Conservation (phyloP, 2,329 filamentous ascomycete genomes). For the Xenoacremonium recifei region DNA sequence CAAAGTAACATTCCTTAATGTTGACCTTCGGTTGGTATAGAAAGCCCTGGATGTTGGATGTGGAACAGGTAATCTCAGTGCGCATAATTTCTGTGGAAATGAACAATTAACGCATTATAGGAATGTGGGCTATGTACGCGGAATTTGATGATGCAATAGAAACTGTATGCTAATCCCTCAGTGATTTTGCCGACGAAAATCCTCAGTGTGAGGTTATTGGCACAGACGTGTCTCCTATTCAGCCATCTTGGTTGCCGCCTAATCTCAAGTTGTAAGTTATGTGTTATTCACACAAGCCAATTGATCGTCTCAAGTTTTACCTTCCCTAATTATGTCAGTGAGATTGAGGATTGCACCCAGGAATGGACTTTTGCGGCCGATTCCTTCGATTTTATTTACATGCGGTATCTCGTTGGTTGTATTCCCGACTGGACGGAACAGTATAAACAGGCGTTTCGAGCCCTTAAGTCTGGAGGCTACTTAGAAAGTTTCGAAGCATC, state of each 20-base stretch:
- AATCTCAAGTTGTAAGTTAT: conserved; percentile 3
- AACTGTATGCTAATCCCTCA: not conserved
- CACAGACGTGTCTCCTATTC: conserved; percentile 3
- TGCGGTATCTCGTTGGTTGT: not conserved
- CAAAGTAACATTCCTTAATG: too few relatives aligned
- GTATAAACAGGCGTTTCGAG: not conserved
- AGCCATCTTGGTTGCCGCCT: not conserved
- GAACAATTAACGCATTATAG: not conserved
- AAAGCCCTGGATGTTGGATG: not conserved
- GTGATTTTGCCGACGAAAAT: not conserved
- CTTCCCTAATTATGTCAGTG: not conserved
- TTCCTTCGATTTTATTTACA: conserved; percentile 1
- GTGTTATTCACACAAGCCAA: too few relatives aligned
- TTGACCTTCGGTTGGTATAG: too few relatives aligned
- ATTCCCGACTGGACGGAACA: conserved; percentile 2
- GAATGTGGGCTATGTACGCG: not conserved
- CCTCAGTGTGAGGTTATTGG: conserved; percentile 3
- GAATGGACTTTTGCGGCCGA: conserved; percentile 1
- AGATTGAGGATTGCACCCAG: conserved; percentile 4
- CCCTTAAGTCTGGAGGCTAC: conserved; percentile 3
- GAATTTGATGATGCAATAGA: not conserved
- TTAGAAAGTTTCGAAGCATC: not conserved
- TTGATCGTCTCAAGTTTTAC: not conserved
- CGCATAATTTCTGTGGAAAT: not conserved
- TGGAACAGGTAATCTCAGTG: not conserved